phyloP scores from a whole-genome alignment of 345 rosid species.

The Chamaenerion angustifolium region DNA sequence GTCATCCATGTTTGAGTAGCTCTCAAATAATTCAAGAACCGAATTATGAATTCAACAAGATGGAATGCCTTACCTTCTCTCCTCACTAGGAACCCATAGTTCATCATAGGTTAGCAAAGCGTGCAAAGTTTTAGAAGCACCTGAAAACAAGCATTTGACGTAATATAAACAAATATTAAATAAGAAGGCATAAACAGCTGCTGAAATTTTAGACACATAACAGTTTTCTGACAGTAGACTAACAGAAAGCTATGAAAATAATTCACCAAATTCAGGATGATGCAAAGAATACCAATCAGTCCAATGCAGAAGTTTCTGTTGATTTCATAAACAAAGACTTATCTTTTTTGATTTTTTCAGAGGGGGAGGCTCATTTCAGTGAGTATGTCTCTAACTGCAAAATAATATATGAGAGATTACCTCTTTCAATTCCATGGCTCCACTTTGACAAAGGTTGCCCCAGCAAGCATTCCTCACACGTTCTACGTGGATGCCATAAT shows the following conservation, averaged over 20 bases:
- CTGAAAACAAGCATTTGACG: slow-evolving; percentile 17
- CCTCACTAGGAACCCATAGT: slow-evolving; percentile 87
- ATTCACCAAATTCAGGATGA: too few species aligned
- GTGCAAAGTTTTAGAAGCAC: slow-evolving; percentile 84
- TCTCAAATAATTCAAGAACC: too few species aligned
- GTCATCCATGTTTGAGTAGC: slow-evolving; percentile 8
- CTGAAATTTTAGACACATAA: slow-evolving; percentile 1
- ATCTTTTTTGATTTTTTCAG: too few species aligned
- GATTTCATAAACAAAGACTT: too few species aligned
- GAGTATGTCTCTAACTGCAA: too few species aligned
- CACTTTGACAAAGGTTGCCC: slow-evolving; percentile 98
- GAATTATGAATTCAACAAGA: too few species aligned
- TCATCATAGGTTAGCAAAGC: slow-evolving; percentile 91
- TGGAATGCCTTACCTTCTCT: slow-evolving; percentile 52
- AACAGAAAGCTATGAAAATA: too few species aligned
- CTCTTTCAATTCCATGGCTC: slow-evolving; percentile 84
- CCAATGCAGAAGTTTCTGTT: too few species aligned
- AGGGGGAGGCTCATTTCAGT: too few species aligned
- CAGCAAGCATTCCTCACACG: slow-evolving; percentile 94
- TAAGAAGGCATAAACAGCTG: not conserved
- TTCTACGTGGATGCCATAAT: slow-evolving; percentile 90
- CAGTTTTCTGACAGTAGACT: too few species aligned
- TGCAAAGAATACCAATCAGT: too few species aligned
- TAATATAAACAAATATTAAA: not conserved
- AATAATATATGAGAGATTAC: slow-evolving; percentile 13